Conservation (phyloP, 352 stramenopile genomes). For the Pythium guiyangense region DNA sequence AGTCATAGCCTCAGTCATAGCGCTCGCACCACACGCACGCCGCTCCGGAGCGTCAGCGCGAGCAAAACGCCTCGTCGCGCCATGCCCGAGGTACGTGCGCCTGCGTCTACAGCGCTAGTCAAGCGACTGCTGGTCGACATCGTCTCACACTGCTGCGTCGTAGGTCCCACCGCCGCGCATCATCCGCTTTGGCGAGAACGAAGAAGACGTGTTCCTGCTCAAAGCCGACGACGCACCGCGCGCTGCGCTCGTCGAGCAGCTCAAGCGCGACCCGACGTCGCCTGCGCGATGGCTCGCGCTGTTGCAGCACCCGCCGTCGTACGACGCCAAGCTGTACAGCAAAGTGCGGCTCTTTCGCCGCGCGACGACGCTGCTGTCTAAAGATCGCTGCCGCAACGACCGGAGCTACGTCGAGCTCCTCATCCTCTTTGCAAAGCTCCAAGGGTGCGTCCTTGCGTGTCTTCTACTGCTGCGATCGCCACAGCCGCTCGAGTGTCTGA, state of each 20-base stretch:
- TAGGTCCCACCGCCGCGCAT: conserved; percentile 22
- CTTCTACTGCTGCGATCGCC: no score
- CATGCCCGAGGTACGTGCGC: conserved; percentile 12
- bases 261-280: conserved; percentile 42
- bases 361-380: conserved; percentile 34
- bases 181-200: conserved; percentile 55
- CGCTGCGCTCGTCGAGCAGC: conserved; percentile 33
- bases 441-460: conserved; percentile 31
- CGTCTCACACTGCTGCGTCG: neutral
- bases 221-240: conserved; percentile 38
- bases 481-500: no score
- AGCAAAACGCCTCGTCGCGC: conserved; percentile 3
- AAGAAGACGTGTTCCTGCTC: conserved; percentile 55
- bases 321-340: conserved; percentile 33
- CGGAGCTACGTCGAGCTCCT: conserved; percentile 55
- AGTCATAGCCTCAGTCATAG: neutral
- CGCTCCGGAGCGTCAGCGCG: neutral
- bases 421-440: conserved; percentile 49
- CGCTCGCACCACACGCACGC: no score
- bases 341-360: conserved; percentile 39
- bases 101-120: neutral
- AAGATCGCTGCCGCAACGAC: conserved; percentile 19
- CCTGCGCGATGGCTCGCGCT: conserved; percentile 50
- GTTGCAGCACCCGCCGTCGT: conserved; percentile 38
- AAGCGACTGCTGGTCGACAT: no score